Base-by-base conservation (phyloP, 192 early-diverging fungal genomes). In the Coemansia sp. region DNA sequence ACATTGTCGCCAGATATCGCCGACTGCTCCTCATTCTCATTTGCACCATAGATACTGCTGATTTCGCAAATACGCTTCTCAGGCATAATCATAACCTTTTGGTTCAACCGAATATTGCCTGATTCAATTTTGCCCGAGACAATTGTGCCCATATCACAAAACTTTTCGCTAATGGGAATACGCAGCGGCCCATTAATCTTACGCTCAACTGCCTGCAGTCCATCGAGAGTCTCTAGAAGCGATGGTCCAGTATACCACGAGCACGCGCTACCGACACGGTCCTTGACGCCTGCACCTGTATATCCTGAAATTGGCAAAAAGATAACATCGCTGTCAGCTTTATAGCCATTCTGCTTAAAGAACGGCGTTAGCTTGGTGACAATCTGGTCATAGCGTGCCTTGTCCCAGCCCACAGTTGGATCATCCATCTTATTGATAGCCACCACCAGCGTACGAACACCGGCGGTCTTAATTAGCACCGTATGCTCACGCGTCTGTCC, bases 341-440 rank as follows among this genome's bases (percentile, higher is more conserved):
- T 91, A 79, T 88, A 99, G 11, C 97, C 95, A 15, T 67, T 69
- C 79, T 88, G 90, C 81, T 89, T 94, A 64, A 99, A 77, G 87
- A 96, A 99, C 15, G 93, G 93, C 45, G 85, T 65, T 35, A 97
- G 78, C 66, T 95, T 98, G 45, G 59, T 31, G 37, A 90, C 72
- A 69, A 87, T 87, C 59, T 99, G 95, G 69, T 98, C 92, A 71
- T 94, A 99, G 57, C 90, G 78, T 50, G 79, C 89, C 83, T 97
- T 88, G 67, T 85, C 80, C 95, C 95, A 99, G 43, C 71, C 51
- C 36, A 99, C 97, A 7, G 97, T 99, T 13, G 88, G 83, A 61
- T 99, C 97, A 64, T 99, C 97, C 97, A 99, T 99, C 86, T 99
- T 99, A 86, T 99, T 99, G 74, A 99, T 86, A 31, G 88, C 97